Evolutionary conservation across 495 filamentous ascomycete genomes (phyloP).

Genomic region (Cladorrhinum samala): DNA sequence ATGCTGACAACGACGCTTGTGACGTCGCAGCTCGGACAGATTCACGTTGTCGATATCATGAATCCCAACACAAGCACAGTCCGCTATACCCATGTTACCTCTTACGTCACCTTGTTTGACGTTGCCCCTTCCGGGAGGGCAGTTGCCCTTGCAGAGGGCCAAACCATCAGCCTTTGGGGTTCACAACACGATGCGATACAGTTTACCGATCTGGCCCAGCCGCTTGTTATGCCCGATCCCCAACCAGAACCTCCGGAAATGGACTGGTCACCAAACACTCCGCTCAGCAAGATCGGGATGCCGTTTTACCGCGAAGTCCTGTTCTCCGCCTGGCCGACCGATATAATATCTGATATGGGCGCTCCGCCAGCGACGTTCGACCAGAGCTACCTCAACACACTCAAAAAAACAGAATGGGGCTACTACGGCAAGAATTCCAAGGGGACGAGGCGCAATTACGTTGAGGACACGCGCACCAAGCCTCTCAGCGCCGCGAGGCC

Average conservation of each 20-base stretch:
- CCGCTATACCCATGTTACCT: constrained; percentile 72
- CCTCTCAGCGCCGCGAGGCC: constrained; percentile 54
- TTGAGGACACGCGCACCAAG: constrained; percentile 67
- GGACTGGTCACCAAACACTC: constrained; percentile 68
- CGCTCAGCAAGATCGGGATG: constrained; percentile 80
- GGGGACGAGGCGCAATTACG: constrained; percentile 67
- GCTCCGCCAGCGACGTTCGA: constrained; percentile 75
- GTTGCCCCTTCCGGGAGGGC: constrained; percentile 89
- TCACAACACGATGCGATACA: constrained; percentile 76
- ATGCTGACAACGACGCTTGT: constrained; percentile 91
- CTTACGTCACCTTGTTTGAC: constrained; percentile 66
- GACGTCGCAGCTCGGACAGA: constrained; percentile 79
- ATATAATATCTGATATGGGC: constrained; percentile 74
- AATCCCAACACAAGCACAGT: constrained; percentile 86
- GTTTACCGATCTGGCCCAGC: constrained; percentile 77
- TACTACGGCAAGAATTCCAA: constrained; percentile 73
- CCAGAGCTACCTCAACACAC: constrained; percentile 57
- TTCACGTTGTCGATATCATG: constrained; percentile 92
- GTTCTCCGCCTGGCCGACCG: constrained; percentile 82
- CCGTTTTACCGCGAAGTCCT: constrained; percentile 86
- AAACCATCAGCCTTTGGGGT: constrained; percentile 82
- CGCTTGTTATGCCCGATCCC: constrained; percentile 70
- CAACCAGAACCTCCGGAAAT: constrained; percentile 38
- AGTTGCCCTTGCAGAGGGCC: constrained; percentile 75
- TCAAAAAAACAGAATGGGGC: constrained; percentile 64